phyloP scores from a whole-genome alignment of 192 early-diverging fungal species.

The Mortierella hygrophila region DNA sequence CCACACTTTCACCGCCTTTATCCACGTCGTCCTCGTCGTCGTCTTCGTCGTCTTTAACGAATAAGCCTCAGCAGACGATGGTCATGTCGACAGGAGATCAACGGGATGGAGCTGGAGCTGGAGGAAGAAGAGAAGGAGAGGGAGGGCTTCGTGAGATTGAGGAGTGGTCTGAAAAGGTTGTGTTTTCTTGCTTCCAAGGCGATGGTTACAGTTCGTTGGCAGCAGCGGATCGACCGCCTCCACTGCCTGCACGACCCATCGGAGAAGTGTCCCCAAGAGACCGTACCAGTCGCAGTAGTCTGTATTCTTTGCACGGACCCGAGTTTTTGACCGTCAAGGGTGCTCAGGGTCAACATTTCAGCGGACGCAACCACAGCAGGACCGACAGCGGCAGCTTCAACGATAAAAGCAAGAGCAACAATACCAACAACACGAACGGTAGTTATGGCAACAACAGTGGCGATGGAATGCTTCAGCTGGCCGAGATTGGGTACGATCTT shows the following conservation, averaged over 20 bases:
- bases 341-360: background rate
- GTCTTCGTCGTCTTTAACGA: background rate
- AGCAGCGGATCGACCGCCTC: background rate
- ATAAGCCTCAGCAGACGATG: background rate
- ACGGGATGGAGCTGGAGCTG: too few species aligned
- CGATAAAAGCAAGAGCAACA: background rate
- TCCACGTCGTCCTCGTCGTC: background rate
- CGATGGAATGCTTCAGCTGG: background rate
- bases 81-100: background rate
- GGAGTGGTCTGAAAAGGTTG: background rate
- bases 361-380: background rate
- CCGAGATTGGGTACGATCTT: background rate
- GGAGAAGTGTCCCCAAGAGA: background rate
- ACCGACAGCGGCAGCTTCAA: background rate
- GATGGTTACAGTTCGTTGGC: background rate
- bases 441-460: background rate
- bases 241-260: background rate
- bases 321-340: background rate
- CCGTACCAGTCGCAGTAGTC: background rate
- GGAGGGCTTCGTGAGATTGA: background rate
- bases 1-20: background rate
- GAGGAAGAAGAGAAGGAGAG: background rate
- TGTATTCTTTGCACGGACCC: background rate
- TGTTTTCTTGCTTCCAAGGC: background rate
- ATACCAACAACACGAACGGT: too few species aligned